A percentile compares a stretch with the other conserved stretches of the same genome.
These are phyloP conservation scores for Murraya paniculata DNA, from an alignment of 345 rosid genomes.

Conservation along the genomic window DNA sequence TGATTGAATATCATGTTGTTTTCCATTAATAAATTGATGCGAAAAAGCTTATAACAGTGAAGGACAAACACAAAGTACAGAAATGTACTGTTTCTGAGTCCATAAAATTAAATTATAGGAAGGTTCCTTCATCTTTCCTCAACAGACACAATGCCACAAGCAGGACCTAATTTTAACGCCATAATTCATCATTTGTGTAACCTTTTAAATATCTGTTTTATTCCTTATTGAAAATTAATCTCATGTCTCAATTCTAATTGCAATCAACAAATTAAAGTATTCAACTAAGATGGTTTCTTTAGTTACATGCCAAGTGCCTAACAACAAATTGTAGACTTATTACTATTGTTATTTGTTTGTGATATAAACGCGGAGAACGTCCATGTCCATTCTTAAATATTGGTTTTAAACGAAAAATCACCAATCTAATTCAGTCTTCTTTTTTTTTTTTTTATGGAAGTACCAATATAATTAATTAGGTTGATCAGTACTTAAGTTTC, in stretches of 20 bases:
- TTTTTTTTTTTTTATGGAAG: no score
- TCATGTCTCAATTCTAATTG: neutral
- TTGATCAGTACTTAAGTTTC: neutral
- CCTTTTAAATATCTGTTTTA: no score
- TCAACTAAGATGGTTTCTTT: neutral
- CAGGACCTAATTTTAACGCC: neutral
- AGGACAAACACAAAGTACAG: constrained; percentile 36
- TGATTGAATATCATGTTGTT: constrained; percentile 12
- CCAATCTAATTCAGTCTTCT: no score
- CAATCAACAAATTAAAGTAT: no score
- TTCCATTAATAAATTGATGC: constrained; percentile 12
- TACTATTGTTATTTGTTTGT: neutral
- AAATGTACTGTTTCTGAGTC: constrained; percentile 14
- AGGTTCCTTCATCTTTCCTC: constrained; percentile 41
- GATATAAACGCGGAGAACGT: neutral
- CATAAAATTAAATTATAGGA: constrained; percentile 22
- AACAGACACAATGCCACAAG: neutral
- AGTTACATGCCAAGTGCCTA: neutral
- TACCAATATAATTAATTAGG: neutral
- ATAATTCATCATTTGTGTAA: neutral
- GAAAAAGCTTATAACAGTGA: constrained; percentile 4
- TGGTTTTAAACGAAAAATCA: no score
- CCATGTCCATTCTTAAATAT: neutral
- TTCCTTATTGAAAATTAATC: neutral
- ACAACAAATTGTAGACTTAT: neutral